These are phyloP conservation scores for Metarhizium robertsii DNA, from an alignment of 2,329 filamentous ascomycete species.

Conservation along the genomic window DNA sequence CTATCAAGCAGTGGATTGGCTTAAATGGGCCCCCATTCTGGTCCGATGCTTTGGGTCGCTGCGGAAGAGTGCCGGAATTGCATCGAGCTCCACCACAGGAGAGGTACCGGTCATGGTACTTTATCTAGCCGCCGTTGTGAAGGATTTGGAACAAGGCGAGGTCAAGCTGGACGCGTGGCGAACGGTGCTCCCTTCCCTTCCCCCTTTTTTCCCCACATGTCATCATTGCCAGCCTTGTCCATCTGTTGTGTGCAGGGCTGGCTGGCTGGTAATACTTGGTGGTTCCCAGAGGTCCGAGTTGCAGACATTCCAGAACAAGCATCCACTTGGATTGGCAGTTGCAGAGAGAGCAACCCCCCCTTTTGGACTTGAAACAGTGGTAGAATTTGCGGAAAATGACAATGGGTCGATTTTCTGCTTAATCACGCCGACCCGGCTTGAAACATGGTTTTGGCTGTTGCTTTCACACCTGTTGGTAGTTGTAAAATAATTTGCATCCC, in stretches of 20 bases:
- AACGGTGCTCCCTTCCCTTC: no score
- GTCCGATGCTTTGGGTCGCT: conserved; percentile 11
- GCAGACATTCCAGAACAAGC: not conserved
- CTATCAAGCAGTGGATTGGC: not conserved
- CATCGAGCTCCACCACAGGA: conserved; percentile 19
- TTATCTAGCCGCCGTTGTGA: not conserved
- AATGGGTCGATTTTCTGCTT: not conserved
- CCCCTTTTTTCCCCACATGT: no score
- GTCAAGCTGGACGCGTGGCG: no score
- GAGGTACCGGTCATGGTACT: not conserved
- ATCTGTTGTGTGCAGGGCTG: no score
- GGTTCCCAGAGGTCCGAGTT: not conserved
- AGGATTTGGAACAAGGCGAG: not conserved
- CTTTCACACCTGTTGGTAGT: not conserved
- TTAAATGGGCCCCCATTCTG: conserved; percentile 1
- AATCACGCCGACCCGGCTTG: not conserved
- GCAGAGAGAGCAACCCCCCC: not conserved
- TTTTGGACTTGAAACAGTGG: not conserved
- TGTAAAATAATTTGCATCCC: no score
- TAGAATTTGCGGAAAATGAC: no score
- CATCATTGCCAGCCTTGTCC: no score
- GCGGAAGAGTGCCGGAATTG: conserved; percentile 21
- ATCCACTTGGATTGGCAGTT: not conserved
- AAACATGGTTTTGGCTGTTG: not conserved
- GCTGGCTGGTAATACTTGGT: not conserved